A percentile compares a stretch with the other conserved stretches of the same genome.
phyloP scores from a whole-genome alignment of 1,139 yeast species.

The Pichia sp. region DNA sequence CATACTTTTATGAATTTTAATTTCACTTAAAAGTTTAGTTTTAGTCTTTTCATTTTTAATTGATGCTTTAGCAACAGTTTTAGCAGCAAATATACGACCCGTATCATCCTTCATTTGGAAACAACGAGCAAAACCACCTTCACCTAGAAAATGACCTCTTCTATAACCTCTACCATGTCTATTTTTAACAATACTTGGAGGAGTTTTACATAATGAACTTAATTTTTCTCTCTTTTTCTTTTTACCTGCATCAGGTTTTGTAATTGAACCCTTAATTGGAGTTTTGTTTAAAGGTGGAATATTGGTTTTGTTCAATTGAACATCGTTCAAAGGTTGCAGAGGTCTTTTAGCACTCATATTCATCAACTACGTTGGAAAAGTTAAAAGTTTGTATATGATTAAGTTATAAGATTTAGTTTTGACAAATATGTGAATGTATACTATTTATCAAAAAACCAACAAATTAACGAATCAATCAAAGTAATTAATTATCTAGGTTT shows the following conservation, averaged over 20 bases:
- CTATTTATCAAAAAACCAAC: too few species aligned
- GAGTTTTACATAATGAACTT: constrained; percentile 86
- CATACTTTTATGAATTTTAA: constrained; percentile 89
- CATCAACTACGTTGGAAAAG: not conserved
- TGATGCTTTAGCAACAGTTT: constrained; percentile 94
- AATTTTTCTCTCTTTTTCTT: constrained; percentile 80
- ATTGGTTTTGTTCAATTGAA: constrained; percentile 29
- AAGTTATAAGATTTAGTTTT: too few species aligned
- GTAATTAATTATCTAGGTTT: too few species aligned
- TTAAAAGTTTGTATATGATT: too few species aligned
- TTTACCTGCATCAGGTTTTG: constrained; percentile 27
- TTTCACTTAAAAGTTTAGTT: constrained; percentile 83
- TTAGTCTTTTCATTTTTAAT: constrained; percentile 87
- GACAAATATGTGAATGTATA: too few species aligned
- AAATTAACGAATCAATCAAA: too few species aligned
- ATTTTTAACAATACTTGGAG: constrained; percentile 86
- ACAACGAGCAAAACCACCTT: constrained; percentile 98
- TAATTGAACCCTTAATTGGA: constrained; percentile 26
- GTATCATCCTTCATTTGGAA: constrained; percentile 87
- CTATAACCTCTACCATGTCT: constrained; percentile 84
- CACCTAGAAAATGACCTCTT: constrained; percentile 88
- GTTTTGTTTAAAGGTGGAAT: constrained; percentile 23
- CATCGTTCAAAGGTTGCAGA: constrained; percentile 29
- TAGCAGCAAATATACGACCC: constrained; percentile 90
- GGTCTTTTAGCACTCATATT: constrained; percentile 25